Base-by-base conservation (phyloP, 148 eudicot species). In the Camellia japonica region DNA sequence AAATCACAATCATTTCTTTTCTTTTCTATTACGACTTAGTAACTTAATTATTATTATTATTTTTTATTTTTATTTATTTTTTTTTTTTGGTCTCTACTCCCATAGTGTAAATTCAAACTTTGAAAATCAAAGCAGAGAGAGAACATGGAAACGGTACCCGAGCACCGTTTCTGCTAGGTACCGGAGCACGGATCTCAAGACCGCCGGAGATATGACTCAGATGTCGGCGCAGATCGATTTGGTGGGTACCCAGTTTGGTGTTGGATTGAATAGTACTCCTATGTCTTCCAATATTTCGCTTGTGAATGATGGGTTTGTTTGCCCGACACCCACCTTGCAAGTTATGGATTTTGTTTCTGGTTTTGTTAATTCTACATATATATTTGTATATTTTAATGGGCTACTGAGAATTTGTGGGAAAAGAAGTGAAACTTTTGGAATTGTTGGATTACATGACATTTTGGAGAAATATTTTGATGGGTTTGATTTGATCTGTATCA, bases 181-280 rank as follows among this genome's bases (percentile, higher is more conserved):
- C 23, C 90, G 90, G 11, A 76, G 18, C 59, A 74, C 87, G 47
- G 89, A 89, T 89, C 82, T 87, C 47, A 70, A 68, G 41, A 85
- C 89, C 6, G 87, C 81, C 13, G 81, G 87, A 1, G 66, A 87
- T 76, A 0, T 80, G 83, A 71, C 81, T 78, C 67, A 85, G 88
- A 87, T 85, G 85, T 71, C 83, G 78, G 86, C 83, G 55, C 56
- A 63, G 82, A 46, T 91, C 83, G 20, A 79, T 30, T 76, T 69
- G 74, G 88, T 86, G 5, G 91, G 91, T 1, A 84, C 91, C 15
- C 83, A 86, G 84, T 84, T 86, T 49, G 91, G 91, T 3, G 85
- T 86, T 6, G 85, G 79, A 19, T 56, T 72, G 0, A 72, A 80
- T 0, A n/a, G 2, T 69, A 69, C 77, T 13, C 89, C 91, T 42